Base-by-base conservation (phyloP, 441 rosid species). In the Pelargonium myrrhifolium region DNA sequence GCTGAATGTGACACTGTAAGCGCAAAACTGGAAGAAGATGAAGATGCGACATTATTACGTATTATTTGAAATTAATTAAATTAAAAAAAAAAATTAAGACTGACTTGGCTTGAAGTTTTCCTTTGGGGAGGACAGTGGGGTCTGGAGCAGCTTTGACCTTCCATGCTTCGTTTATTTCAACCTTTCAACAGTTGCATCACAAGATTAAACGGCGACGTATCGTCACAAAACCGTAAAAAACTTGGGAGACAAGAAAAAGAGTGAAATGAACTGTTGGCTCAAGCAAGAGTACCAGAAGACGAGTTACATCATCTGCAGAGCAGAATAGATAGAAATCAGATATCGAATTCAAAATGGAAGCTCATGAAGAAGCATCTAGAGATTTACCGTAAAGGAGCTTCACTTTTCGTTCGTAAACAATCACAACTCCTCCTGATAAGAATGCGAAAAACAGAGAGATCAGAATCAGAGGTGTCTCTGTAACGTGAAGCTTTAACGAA, bases 401-500 rank as follows among this genome's bases (percentile, higher is more conserved):
- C 79, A 94, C 97, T 87, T 92, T 89, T 73, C 87, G 79, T 76
- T 94, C 92, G 24, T 87, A 94, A 14, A 94, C 92, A 72, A 89
- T 89, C 40, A 89, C 97, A 42, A 91, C 97, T 31, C 97, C 97
- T 68, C 97, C 99, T 89, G 73, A 68, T 26, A 9, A 72, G 6
- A 28, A 22, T 3, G 14, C 62, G 31, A 58, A 58, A 17, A 22
- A 58, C 39, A 43, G 10, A 14, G 56, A n/a, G 8, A 8, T 49
- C 20, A 49, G 56, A 49, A 49, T 20, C 21, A 49, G 56, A n/a
- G 2, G 56, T 6, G 31, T 49, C 56, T 49, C 20, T 49, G 56
- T 49, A 15, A n/a, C 56, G 15, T 6, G 15, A 15, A 49, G 8
- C 5, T 7, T n/a, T 0, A n/a, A n/a, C n/a, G n/a, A 49, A 49